Evolutionary conservation across 768 basidiomycete genomes (phyloP).

Genomic region (Paxillus ammoniavirescens): DNA sequence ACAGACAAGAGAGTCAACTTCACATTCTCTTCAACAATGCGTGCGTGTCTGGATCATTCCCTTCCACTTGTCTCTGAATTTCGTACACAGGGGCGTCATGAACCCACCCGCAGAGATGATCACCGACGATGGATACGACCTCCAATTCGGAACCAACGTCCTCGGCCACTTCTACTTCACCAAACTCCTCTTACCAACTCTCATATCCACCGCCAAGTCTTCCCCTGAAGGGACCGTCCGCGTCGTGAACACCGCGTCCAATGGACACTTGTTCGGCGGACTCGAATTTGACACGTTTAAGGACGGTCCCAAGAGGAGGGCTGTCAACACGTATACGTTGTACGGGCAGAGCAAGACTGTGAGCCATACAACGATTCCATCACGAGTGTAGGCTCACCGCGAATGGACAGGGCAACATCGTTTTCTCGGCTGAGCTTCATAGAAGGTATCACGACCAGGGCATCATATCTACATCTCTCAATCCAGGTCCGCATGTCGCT

Average conservation of each 20-base stretch:
- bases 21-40: slow-evolving; percentile 32
- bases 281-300: slow-evolving; percentile 28
- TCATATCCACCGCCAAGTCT: slow-evolving; percentile 29
- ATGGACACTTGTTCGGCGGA: slow-evolving; percentile 17
- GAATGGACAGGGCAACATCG: slow-evolving; percentile 39
- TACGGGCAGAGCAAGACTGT: slow-evolving; percentile 35
- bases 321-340: neutral
- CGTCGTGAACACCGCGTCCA: slow-evolving; percentile 35
- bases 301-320: slow-evolving; percentile 21
- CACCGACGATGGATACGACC: slow-evolving; percentile 40
- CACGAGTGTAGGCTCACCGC: too few species aligned
- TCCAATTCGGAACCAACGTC: slow-evolving; percentile 41
- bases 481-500: slow-evolving; percentile 34
- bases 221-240: slow-evolving; percentile 33
- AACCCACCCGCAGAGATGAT: slow-evolving; percentile 24
- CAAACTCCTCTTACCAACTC: slow-evolving; percentile 33
- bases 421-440: slow-evolving; percentile 42
- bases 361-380: neutral
- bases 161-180: slow-evolving; percentile 38
- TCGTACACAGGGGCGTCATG: slow-evolving; percentile 30
- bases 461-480: slow-evolving; percentile 41
- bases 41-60: slow-evolving; percentile 1
- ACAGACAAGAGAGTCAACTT: slow-evolving; percentile 19
- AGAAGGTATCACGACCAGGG: slow-evolving; percentile 43
- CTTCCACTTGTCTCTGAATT: neutral